These are phyloP conservation scores for Zalaria obscura DNA, from an alignment of 2,329 filamentous ascomycete genomes.

Conservation along the genomic window DNA sequence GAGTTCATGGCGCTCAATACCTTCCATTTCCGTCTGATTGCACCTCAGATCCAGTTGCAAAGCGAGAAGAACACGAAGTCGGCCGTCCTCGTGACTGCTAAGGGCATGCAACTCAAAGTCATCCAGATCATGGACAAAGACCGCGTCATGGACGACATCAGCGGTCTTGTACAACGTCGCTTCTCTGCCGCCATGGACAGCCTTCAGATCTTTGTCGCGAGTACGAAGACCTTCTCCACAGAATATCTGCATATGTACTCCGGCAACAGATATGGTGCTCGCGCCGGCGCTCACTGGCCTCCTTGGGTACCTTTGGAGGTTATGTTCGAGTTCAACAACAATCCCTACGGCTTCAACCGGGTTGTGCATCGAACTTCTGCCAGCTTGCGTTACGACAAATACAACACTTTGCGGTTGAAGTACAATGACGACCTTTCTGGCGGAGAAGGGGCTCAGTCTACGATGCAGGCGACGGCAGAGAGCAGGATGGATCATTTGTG, in stretches of 20 bases:
- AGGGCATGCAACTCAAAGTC: slow-evolving; percentile 96
- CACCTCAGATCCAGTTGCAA: slow-evolving; percentile 93
- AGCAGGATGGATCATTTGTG: slow-evolving; percentile 87
- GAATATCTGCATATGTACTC: slow-evolving; percentile 86
- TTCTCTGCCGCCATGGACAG: slow-evolving; percentile 95
- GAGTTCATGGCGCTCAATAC: slow-evolving; percentile 87
- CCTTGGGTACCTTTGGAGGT: slow-evolving; percentile 98
- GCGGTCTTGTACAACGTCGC: slow-evolving; percentile 83
- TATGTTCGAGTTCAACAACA: slow-evolving; percentile 90
- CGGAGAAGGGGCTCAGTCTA: slow-evolving; percentile 33
- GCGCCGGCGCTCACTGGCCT: slow-evolving; percentile 77
- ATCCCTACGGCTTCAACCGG: slow-evolving; percentile 94
- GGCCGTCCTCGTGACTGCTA: slow-evolving; percentile 90
- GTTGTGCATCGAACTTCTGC: slow-evolving; percentile 96
- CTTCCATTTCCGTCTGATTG: slow-evolving; percentile 89
- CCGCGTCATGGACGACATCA: slow-evolving; percentile 80
- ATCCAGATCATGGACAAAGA: slow-evolving; percentile 97
- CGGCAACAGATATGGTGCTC: slow-evolving; percentile 80
- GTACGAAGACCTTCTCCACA: slow-evolving; percentile 76
- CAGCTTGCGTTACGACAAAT: slow-evolving; percentile 89
- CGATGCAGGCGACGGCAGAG: slow-evolving; percentile 33
- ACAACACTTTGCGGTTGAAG: slow-evolving; percentile 91
- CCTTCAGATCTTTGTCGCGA: slow-evolving; percentile 94
- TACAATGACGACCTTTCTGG: slow-evolving; percentile 86
- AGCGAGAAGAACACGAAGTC: slow-evolving; percentile 97